Percentiles rank a stretch among this genome's conserved stretches.
Evolutionary conservation across 768 basidiomycete species (phyloP).

Genomic region (Amyloporia xantha): DNA sequence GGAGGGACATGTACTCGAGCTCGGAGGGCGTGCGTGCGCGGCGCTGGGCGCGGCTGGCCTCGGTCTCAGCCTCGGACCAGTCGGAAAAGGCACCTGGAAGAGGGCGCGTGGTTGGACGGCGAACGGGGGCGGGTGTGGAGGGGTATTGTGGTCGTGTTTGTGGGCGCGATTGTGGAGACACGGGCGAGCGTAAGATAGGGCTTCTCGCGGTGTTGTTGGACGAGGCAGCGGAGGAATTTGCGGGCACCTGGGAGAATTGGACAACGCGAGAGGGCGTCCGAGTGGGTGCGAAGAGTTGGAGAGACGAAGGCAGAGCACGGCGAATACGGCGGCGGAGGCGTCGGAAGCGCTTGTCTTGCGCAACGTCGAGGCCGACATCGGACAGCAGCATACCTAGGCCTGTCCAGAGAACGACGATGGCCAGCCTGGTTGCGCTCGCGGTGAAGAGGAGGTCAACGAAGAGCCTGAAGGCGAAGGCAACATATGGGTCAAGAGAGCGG

Average conservation of each 20-base stretch:
- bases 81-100: constrained; percentile 22
- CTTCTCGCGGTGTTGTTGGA: constrained; percentile 13
- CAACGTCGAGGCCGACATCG: constrained; percentile 42
- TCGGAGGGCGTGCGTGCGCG: constrained; percentile 18
- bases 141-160: constrained; percentile 1
- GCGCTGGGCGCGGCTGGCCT: constrained; percentile 3
- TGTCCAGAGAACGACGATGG: constrained; percentile 48
- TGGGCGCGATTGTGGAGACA: constrained; percentile 7
- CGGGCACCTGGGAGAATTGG: constrained; percentile 14
- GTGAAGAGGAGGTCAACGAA: constrained; percentile 68
- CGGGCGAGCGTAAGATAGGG: constrained; percentile 10
- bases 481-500: constrained; percentile 58
- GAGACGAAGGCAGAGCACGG: constrained; percentile 14
- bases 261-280: constrained; percentile 15
- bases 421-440: constrained; percentile 39
- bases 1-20: constrained; percentile 20
- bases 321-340: constrained; percentile 22
- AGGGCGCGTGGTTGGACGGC: constrained; percentile 17
- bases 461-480: constrained; percentile 61
- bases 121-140: constrained; percentile 6
- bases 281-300: constrained; percentile 7
- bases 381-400: constrained; percentile 46
- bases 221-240: constrained; percentile 8
- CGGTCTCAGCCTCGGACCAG: constrained; percentile 16
- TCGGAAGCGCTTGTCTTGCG: constrained; percentile 33